Evolutionary conservation across 306 rosid genomes (phyloP), one percentile per base, ranked within the genome.

Genomic region (Amphicarpaea edgeworthii): DNA sequence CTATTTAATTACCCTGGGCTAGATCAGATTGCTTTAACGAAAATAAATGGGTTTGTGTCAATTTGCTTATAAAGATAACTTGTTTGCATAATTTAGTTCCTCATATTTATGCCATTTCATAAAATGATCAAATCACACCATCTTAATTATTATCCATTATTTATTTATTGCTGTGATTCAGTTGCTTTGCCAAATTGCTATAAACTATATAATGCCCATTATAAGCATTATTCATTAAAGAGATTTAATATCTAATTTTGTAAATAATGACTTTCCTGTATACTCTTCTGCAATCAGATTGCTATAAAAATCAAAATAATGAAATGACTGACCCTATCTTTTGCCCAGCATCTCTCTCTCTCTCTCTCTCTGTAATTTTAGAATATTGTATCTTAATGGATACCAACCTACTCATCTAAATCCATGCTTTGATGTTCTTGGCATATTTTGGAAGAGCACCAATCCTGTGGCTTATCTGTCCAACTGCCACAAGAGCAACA

Each of bases 371-470:
- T 53, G 21, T 40, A 8, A 40, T 40, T 37, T 40, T 40, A 40
- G 12, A 40, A 40, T 40, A 9, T 40, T 40, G 45, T 40, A 40
- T 40, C 45, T 40, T 40, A 40, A 14, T 23, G 30, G 26, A 20
- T 40, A 24, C 46, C 46, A 64, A 46, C 61, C 34, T 34, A 45
- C 61, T 30, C 21, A 3, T 17, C 17, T 42, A 45, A 57, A 12
- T 69, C 69, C 45, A 12, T 62, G 42, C 54, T 43, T 72, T 77
- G 45, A 45, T 80, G 28, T 76, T 59, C 50, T 80, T 59, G 37
- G 42, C 51, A 4, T 77, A 63, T 59, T 61, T 76, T 76, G 72
- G 85, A 86, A 91, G 95, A 70, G 68, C 62, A 75, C 23, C 78
- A 72, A 24, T 21, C 66, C 68, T 62, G 28, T 57, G 19, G 37